A percentile compares a stretch with the other conserved stretches of the same genome.
These are phyloP conservation scores for Plenodomus biglobosus DNA, from an alignment of 2,329 filamentous ascomycete species.

Conservation along the genomic window DNA sequence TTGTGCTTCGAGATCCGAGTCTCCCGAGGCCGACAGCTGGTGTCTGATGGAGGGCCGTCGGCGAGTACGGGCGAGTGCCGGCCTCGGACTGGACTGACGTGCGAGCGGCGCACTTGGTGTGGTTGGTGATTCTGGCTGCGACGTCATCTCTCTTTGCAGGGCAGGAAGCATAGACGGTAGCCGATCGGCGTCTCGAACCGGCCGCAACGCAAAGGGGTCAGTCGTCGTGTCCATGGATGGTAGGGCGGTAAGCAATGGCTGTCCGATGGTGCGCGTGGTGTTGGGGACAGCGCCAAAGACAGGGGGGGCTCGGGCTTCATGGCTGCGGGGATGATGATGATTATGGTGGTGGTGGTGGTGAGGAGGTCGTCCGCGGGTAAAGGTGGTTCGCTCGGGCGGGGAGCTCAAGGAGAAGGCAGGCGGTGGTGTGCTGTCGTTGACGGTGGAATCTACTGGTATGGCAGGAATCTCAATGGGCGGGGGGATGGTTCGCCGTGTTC, in stretches of 20 bases:
- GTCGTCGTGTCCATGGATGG: conserved; percentile 65
- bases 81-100: conserved; percentile 43
- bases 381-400: conserved; percentile 69
- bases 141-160: conserved; percentile 66
- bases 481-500: conserved; percentile 71
- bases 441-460: conserved; percentile 51
- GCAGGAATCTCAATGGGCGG: conserved; percentile 79
- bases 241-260: conserved; percentile 68
- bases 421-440: conserved; percentile 64
- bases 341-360: conserved; percentile 53
- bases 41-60: conserved; percentile 85
- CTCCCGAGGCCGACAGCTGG: conserved; percentile 81
- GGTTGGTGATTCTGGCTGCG: conserved; percentile 76
- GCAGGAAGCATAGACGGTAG: conserved; percentile 82
- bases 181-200: conserved; percentile 81
- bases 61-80: conserved; percentile 57
- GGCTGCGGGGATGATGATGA: conserved; percentile 48
- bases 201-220: conserved; percentile 73
- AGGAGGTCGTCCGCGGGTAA: conserved; percentile 58
- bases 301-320: conserved; percentile 48
- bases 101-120: conserved; percentile 42
- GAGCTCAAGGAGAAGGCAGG: conserved; percentile 67
- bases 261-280: conserved; percentile 54
- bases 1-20: conserved; percentile 77
- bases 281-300: conserved; percentile 31